Percentiles rank a stretch among this genome's conserved stretches.
Evolutionary conservation across 371 early-diverging fungal genomes (phyloP).

Genomic region (Mortierella sp.): DNA sequence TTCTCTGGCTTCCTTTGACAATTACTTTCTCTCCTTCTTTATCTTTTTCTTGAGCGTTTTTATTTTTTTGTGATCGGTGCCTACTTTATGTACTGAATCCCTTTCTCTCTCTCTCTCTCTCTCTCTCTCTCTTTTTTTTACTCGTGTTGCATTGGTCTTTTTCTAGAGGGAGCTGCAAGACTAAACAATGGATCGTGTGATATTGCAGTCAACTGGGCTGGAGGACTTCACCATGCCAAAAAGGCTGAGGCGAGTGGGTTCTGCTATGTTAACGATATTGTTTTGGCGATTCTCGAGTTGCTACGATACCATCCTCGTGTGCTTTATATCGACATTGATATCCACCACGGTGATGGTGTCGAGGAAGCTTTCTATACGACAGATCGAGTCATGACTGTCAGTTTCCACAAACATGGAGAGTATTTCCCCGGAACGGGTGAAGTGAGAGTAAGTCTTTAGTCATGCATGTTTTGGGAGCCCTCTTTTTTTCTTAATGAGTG

Average conservation of each 20-base stretch:
- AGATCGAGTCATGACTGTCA: constrained; percentile 99
- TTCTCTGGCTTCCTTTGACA: no score
- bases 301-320: constrained; percentile 95
- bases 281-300: constrained; percentile 96
- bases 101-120: not conserved
- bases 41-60: not conserved
- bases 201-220: constrained; percentile 99
- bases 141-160: not conserved
- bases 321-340: constrained; percentile 99
- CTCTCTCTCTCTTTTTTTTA: not conserved
- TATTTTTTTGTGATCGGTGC: not conserved
- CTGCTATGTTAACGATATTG: constrained; percentile 99
- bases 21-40: not conserved
- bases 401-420: constrained; percentile 99
- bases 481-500: no score
- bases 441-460: constrained; percentile 64
- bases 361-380: constrained; percentile 99
- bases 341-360: constrained; percentile 99
- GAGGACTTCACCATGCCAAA: constrained; percentile 99
- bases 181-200: constrained; percentile 93
- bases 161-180: constrained; percentile 87
- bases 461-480: no score
- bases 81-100: not conserved
- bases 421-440: constrained; percentile 99
- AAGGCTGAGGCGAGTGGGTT: constrained; percentile 97